A percentile compares a stretch with the other conserved stretches of the same genome.
Evolutionary conservation across 257 asterid genomes (phyloP).

Genomic region (Plectranthus barbatus): DNA sequence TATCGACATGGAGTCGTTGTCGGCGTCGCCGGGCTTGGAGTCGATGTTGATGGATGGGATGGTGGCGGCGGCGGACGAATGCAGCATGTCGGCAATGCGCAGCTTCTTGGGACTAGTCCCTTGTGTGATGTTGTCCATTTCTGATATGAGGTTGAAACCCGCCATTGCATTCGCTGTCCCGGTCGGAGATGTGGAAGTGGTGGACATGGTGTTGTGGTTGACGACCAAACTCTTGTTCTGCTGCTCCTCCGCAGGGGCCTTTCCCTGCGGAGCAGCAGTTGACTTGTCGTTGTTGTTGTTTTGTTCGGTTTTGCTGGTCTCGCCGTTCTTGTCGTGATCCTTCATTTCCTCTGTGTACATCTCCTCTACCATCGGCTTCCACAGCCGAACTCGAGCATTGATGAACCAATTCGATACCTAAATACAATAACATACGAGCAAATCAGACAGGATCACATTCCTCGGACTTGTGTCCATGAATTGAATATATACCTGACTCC

Average conservation of each 20-base stretch:
- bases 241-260: slow-evolving; percentile 22
- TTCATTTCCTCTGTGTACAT: slow-evolving; percentile 91
- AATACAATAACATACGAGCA: too few species aligned
- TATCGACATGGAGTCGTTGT: slow-evolving; percentile 35
- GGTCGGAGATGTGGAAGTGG: slow-evolving; percentile 39
- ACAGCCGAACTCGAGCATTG: slow-evolving; percentile 90
- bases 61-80: slow-evolving; percentile 10
- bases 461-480: too few species aligned
- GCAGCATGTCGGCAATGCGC: slow-evolving; percentile 41
- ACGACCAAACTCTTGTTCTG: slow-evolving; percentile 3
- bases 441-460: too few species aligned
- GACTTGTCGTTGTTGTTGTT: slow-evolving; percentile 43
- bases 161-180: slow-evolving; percentile 33
- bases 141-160: slow-evolving; percentile 59
- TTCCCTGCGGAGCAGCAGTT: slow-evolving; percentile 22
- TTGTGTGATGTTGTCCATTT: slow-evolving; percentile 45
- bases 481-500: slow-evolving; percentile 65
- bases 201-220: slow-evolving; percentile 12
- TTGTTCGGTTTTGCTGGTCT: slow-evolving; percentile 34
- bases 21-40: slow-evolving; percentile 26
- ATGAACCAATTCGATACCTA: slow-evolving; percentile 99
- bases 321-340: slow-evolving; percentile 63
- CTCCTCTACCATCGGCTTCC: slow-evolving; percentile 99
- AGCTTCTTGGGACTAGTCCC: slow-evolving; percentile 77
- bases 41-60: slow-evolving; percentile 42